phyloP scores from a whole-genome alignment of 2,329 filamentous ascomycete species.

The Laburnicola sp. region DNA sequence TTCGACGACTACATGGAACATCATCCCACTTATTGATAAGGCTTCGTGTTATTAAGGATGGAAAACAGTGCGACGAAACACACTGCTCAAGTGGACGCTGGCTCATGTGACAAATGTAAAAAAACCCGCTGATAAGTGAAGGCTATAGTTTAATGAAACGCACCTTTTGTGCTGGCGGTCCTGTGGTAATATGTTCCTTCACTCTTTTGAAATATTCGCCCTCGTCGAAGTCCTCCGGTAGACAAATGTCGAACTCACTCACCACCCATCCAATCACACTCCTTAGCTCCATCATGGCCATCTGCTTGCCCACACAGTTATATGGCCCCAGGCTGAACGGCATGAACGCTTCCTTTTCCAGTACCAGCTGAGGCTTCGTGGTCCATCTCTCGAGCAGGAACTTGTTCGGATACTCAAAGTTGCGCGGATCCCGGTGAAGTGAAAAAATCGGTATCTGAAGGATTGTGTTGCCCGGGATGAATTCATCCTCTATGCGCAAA shows the following conservation, averaged over 20 bases:
- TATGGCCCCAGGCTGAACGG: conserved; percentile 69
- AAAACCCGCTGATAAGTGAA: no score
- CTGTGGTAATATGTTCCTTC: conserved; percentile 31
- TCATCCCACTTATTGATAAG: no score
- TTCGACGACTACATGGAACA: no score
- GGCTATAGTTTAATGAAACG: no score
- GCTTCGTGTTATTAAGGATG: no score
- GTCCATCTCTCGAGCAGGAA: conserved; percentile 36
- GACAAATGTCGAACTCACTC: conserved; percentile 58
- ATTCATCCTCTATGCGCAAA: conserved; percentile 22
- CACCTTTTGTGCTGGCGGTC: no score
- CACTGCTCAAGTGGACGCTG: no score
- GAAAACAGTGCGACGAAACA: no score
- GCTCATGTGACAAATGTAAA: no score
- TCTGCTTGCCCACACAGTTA: conserved; percentile 68
- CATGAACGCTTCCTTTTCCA: conserved; percentile 61
- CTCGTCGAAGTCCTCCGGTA: conserved; percentile 22
- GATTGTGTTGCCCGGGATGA: conserved; percentile 35
- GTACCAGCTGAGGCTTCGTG: conserved; percentile 19
- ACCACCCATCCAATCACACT: conserved; percentile 62
- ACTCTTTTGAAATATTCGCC: conserved; percentile 23
- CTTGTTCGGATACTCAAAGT: conserved; percentile 24
- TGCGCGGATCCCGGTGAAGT: conserved; percentile 22
- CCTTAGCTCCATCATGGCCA: conserved; percentile 67
- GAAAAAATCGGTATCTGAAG: conserved; percentile 26